phyloP scores from a whole-genome alignment of 805 yeast species.

The Nakazawaea ambrosiae region DNA sequence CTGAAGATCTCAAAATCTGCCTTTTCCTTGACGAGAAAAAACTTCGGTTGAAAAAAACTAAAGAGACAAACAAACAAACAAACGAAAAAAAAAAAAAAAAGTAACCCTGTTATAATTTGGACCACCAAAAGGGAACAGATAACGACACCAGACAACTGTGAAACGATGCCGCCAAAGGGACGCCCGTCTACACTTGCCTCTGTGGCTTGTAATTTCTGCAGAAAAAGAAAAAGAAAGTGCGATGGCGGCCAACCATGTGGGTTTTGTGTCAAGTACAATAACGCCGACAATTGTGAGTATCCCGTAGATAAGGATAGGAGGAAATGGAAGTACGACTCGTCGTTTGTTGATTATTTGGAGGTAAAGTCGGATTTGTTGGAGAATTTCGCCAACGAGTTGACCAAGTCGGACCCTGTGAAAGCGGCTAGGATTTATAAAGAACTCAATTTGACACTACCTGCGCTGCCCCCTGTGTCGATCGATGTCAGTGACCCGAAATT shows the following conservation, averaged over 20 bases:
- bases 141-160: too few species aligned
- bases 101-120: too few species aligned
- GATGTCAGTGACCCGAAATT: slow-evolving; percentile 8
- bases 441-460: slow-evolving; percentile 9
- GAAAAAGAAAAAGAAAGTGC: slow-evolving; percentile 23
- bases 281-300: slow-evolving; percentile 19
- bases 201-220: slow-evolving; percentile 16
- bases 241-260: slow-evolving; percentile 23
- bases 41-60: too few species aligned
- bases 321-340: slow-evolving; percentile 24
- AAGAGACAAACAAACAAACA: too few species aligned
- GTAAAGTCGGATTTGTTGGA: slow-evolving; percentile 21
- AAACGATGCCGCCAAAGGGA: not conserved
- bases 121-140: too few species aligned
- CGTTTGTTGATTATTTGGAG: slow-evolving; percentile 24
- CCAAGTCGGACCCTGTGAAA: slow-evolving; percentile 16
- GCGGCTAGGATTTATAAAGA: slow-evolving; percentile 6
- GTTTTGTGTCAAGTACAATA: slow-evolving; percentile 19
- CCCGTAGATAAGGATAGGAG: slow-evolving; percentile 18
- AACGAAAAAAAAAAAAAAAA: too few species aligned
- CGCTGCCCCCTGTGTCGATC: slow-evolving; percentile 11
- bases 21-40: too few species aligned
- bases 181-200: slow-evolving; percentile 5
- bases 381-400: slow-evolving; percentile 19
- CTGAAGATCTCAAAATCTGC: too few species aligned